A percentile compares a stretch with the other conserved stretches of the same genome.
phyloP scores from a whole-genome alignment of 2,329 filamentous ascomycete species.

The Orbilia javanica region DNA sequence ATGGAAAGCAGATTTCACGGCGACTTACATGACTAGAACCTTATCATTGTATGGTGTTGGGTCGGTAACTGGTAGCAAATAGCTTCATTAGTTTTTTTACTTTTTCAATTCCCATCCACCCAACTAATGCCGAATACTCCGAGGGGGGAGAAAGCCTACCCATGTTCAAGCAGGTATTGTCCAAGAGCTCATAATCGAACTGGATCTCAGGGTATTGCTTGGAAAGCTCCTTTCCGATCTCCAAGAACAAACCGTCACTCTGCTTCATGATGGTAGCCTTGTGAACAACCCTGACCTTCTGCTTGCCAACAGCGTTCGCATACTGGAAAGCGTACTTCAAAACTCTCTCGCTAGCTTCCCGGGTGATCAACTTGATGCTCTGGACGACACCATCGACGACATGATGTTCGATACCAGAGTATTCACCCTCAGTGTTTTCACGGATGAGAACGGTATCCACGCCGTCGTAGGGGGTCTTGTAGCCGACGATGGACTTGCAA shows the following conservation, averaged over 20 bases:
- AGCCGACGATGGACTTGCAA: constrained; percentile 95
- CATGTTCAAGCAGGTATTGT: constrained; percentile 99
- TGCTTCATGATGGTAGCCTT: constrained; percentile 99
- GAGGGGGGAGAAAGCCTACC: constrained; percentile 75
- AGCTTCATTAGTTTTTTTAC: constrained; percentile 4
- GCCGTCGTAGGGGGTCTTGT: constrained; percentile 97
- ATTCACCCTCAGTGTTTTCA: constrained; percentile 99
- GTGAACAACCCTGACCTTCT: constrained; percentile 97
- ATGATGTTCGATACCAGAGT: constrained; percentile 98
- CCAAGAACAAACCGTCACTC: constrained; percentile 98
- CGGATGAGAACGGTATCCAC: constrained; percentile 98
- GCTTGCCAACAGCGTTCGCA: constrained; percentile 90
- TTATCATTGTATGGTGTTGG: constrained; percentile 98
- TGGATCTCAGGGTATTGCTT: constrained; percentile 97
- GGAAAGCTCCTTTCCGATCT: constrained; percentile 83
- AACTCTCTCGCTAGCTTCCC: constrained; percentile 92
- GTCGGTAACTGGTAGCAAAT: constrained; percentile 68
- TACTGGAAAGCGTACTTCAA: constrained; percentile 99
- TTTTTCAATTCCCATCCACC: no score
- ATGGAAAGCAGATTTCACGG: no score
- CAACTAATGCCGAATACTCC: no score
- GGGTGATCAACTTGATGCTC: constrained; percentile 99
- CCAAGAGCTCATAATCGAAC: constrained; percentile 96
- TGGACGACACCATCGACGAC: constrained; percentile 98
- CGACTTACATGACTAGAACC: constrained; percentile 81